Base-by-base conservation (phyloP, 495 filamentous ascomycete species). In the Saxophila tyrrhenica region DNA sequence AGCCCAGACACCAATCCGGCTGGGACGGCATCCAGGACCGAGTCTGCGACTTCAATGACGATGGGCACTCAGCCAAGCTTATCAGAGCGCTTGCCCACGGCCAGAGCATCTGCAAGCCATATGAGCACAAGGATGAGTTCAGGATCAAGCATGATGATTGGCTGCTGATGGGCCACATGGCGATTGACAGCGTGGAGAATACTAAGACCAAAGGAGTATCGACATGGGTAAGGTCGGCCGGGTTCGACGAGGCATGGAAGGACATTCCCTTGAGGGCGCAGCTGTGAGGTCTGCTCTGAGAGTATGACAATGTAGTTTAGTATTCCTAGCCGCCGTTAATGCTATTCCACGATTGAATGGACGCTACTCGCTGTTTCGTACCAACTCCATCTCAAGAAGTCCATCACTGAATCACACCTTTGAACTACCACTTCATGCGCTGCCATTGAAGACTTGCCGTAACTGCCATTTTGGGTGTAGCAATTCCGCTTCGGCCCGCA, bases 31-130 rank as follows among this genome's bases (percentile, higher is more conserved):
- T 90, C 19, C 74, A 86, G 46, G 61, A 73, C 10, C 71, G 80
- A 3, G 69, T 82, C 10, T 69, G 73, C 38, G 53, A 55, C 17
- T 71, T 79, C 39, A 61, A 73, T 0, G 90, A 95, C 59, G 87
- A 94, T 66, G 88, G 89, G 0, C 89, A 96, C 66, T 66, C 78
- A 22, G 68, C 78, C 48, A 95, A 96, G 67, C 65, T 92, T 3
- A 72, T 80, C 19, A 70, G 90, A 25, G 85, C 88, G 2, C 60
- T 89, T 13, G 73, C 71, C 21, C 64, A 82, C 62, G 84, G 73
- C 0, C 69, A 83, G 65, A 60, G 63, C 25, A 61, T 78, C 13
- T 78, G 74, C 54, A 54, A 61, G 62, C 53, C 56, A 25, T 75
- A 71, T 53, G 71, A 79, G 46, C 64, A 72, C 38, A 74, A 65